A percentile compares a stretch with the other conserved stretches of the same genome.
Conservation (phyloP, 2,329 filamentous ascomycete genomes). For the Plectosphaerella plurivora region DNA sequence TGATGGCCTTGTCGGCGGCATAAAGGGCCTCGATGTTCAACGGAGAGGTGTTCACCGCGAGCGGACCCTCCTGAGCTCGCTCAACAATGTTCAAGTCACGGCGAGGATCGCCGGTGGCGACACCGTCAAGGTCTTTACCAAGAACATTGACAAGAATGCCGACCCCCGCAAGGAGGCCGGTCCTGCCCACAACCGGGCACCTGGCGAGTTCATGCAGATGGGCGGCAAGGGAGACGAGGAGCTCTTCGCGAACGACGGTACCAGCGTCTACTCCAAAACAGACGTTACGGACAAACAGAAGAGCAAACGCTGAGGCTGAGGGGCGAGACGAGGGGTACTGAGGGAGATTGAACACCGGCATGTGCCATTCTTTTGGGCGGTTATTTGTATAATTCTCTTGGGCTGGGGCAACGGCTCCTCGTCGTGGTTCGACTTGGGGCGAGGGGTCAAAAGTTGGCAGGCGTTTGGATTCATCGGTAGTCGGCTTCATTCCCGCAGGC, state of each 20-base stretch:
- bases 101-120: slow-evolving; percentile 53
- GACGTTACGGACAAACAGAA: slow-evolving; percentile 28
- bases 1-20: slow-evolving; percentile 83
- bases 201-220: slow-evolving; percentile 76
- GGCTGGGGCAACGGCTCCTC: not conserved
- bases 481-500: no score
- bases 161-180: slow-evolving; percentile 52
- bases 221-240: slow-evolving; percentile 82
- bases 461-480: no score
- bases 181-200: slow-evolving; percentile 62
- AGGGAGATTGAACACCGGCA: not conserved
- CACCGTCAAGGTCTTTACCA: slow-evolving; percentile 69
- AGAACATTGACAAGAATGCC: slow-evolving; percentile 49
- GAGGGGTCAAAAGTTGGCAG: no score
- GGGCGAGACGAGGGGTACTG: no score
- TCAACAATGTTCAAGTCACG: slow-evolving; percentile 66
- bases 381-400: no score
- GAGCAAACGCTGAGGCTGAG: slow-evolving; percentile 11
- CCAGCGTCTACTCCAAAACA: slow-evolving; percentile 42
- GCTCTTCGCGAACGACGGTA: slow-evolving; percentile 63
- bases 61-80: slow-evolving; percentile 75
- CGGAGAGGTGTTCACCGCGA: slow-evolving; percentile 76
- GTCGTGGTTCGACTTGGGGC: no score
- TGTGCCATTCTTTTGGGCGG: not conserved
- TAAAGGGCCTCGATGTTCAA: slow-evolving; percentile 77